phyloP scores from a whole-genome alignment of 2,329 filamentous ascomycete genomes.

The Ampelomyces quisqualis region DNA sequence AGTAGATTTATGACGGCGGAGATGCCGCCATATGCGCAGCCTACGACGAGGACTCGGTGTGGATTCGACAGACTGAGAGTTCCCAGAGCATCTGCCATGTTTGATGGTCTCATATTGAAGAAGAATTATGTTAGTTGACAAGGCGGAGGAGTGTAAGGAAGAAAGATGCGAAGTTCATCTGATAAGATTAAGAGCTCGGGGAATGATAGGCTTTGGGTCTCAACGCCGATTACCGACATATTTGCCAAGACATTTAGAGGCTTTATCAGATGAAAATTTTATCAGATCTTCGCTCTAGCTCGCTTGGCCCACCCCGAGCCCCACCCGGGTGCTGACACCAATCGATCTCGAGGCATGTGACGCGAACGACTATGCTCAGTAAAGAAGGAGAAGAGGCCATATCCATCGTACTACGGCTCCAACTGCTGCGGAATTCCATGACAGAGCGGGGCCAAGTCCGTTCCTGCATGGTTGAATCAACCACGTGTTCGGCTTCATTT shows the following conservation, averaged over 20 bases:
- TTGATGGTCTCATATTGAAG: conserved; percentile 34
- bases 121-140: conserved; percentile 14
- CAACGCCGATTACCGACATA: too few relatives aligned
- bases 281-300: conserved; percentile 19
- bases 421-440: background rate
- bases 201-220: background rate
- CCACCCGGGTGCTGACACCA: background rate
- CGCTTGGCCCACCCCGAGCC: conserved; percentile 10
- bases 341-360: too few relatives aligned
- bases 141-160: conserved; percentile 5
- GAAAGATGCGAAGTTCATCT: conserved; percentile 33
- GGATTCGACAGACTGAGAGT: conserved; percentile 34
- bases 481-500: too few relatives aligned
- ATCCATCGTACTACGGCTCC: too few relatives aligned
- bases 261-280: conserved; percentile 24
- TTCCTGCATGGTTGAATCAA: conserved; percentile 1
- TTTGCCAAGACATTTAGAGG: too few relatives aligned
- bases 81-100: conserved; percentile 25
- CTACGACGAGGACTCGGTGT: conserved; percentile 61
- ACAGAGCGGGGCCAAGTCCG: conserved; percentile 1
- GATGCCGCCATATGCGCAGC: conserved; percentile 72
- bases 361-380: too few relatives aligned
- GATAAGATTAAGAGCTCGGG: conserved; percentile 34
- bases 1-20: conserved; percentile 66
- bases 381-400: too few relatives aligned